Conservation (phyloP, 2,329 filamentous ascomycete genomes). For the Aspergillus fijiensis region DNA sequence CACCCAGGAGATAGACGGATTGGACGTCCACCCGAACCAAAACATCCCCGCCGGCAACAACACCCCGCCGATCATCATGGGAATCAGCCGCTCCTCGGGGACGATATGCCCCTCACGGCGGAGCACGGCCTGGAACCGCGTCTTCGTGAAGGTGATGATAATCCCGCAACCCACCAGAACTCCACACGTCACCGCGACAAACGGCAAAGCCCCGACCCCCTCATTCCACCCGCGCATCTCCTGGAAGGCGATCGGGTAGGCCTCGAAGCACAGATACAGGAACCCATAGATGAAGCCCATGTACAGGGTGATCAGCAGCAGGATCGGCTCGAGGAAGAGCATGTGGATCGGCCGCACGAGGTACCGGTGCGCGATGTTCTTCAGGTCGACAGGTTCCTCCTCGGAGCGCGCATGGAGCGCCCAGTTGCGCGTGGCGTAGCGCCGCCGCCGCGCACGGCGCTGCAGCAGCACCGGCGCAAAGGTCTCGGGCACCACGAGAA, state of each 20-base stretch:
- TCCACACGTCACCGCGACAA: constrained; percentile 48
- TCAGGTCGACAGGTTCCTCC: constrained; percentile 36
- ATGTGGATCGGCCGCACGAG: constrained; percentile 43
- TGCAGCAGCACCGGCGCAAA: constrained; percentile 51
- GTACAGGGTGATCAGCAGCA: constrained; percentile 46
- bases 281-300: constrained; percentile 37
- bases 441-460: constrained; percentile 48
- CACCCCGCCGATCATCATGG: constrained; percentile 47
- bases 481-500: constrained; percentile 54
- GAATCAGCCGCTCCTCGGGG: constrained; percentile 42
- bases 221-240: constrained; percentile 45
- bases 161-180: constrained; percentile 35
- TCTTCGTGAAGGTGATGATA: constrained; percentile 35
- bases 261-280: constrained; percentile 34
- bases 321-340: constrained; percentile 48
- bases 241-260: constrained; percentile 39
- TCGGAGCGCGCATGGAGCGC: constrained; percentile 46
- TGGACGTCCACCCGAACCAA: constrained; percentile 52
- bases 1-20: constrained; percentile 45
- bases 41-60: constrained; percentile 50
- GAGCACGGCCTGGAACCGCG: constrained; percentile 28
- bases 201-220: constrained; percentile 47
- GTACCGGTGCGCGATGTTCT: constrained; percentile 41
- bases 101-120: constrained; percentile 18
- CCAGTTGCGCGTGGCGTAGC: constrained; percentile 50